A percentile compares a stretch with the other conserved stretches of the same genome.
Conservation (phyloP, 441 rosid species). For the Eruca vesicaria region DNA sequence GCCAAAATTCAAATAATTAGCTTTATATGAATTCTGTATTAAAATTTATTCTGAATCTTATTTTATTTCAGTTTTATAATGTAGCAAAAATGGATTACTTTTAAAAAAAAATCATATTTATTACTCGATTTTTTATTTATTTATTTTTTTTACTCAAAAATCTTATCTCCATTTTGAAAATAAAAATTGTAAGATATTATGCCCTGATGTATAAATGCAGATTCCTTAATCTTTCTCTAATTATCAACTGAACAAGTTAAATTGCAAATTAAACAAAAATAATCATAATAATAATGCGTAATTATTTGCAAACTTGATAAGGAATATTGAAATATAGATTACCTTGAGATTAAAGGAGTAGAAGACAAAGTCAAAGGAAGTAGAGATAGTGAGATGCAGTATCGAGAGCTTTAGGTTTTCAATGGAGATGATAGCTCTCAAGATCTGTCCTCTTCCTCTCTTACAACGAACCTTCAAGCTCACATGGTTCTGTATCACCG, state of each 20-base stretch:
- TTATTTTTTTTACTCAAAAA: too few relatives aligned
- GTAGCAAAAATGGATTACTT: background rate
- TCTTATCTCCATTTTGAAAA: too few relatives aligned
- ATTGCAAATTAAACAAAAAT: background rate
- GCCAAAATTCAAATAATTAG: background rate
- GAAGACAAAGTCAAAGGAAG: conserved; percentile 45
- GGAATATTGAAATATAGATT: background rate
- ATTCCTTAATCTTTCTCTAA: background rate
- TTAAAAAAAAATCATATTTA: background rate
- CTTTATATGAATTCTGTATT: background rate
- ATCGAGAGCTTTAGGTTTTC: conserved; percentile 64
- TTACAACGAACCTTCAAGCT: conserved; percentile 67
- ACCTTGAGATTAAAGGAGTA: conserved; percentile 94
- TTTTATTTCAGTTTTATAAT: background rate
- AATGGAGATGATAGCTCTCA: conserved; percentile 67
- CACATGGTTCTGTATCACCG: conserved; percentile 63
- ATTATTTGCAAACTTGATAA: background rate
- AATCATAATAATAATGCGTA: background rate
- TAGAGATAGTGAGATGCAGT: conserved; percentile 73
- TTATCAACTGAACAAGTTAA: background rate
- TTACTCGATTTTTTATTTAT: background rate
- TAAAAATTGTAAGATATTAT: background rate
- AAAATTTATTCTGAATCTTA: background rate
- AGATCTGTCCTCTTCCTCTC: conserved; percentile 62
- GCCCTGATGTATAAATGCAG: background rate